Conservation (phyloP, 345 rosid species). For the Brassica cretica region DNA sequence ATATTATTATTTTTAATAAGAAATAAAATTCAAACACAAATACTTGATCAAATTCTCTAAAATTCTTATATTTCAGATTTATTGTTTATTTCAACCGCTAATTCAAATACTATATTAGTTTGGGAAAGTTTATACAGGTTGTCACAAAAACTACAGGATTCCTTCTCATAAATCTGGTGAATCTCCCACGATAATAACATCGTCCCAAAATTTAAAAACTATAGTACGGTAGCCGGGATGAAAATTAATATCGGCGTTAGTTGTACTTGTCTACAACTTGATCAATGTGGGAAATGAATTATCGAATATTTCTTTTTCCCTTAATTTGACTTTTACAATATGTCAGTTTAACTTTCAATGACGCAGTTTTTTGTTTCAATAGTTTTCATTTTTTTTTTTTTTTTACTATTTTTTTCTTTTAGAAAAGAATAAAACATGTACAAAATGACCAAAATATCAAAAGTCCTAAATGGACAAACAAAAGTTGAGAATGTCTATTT, state of each 20-base stretch:
- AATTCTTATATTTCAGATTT: not conserved
- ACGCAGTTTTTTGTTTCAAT: not conserved
- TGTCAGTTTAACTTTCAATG: constrained; percentile 5
- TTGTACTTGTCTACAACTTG: constrained; percentile 13
- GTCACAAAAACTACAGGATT: not conserved
- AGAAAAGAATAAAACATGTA: no score
- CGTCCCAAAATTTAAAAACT: not conserved
- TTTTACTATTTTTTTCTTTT: no score
- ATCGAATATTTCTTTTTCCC: constrained; percentile 10
- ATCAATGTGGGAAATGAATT: constrained; percentile 26
- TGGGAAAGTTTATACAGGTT: not conserved
- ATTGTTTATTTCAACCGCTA: not conserved
- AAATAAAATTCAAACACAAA: not conserved
- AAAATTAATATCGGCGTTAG: not conserved
- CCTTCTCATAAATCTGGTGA: not conserved
- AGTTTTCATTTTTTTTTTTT: no score
- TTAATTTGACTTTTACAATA: constrained; percentile 2
- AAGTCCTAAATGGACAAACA: no score
- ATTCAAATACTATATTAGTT: not conserved
- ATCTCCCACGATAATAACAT: not conserved
- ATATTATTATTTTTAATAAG: not conserved
- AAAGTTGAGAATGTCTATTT: no score
- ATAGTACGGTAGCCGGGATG: constrained; percentile 9
- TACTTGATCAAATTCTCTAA: not conserved
- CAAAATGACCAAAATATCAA: no score